A percentile compares a stretch with the other conserved stretches of the same genome.
Evolutionary conservation across 768 basidiomycete genomes (phyloP).

Genomic region (Mycena leptocephala): DNA sequence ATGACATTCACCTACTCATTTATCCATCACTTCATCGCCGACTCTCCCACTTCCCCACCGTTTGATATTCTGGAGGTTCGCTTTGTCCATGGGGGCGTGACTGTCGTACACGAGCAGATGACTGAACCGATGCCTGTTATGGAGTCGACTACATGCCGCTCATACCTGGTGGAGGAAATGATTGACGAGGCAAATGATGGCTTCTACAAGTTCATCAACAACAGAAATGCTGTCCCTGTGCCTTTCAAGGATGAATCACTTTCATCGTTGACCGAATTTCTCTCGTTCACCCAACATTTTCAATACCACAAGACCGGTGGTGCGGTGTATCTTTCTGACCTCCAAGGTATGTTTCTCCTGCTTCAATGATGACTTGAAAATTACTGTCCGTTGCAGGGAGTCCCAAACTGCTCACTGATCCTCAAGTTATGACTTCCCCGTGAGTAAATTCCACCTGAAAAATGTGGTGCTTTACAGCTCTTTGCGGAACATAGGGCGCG

Average conservation of each 20-base stretch:
- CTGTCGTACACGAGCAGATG: neutral
- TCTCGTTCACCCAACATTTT: conserved; percentile 10
- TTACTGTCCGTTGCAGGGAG: too few species aligned
- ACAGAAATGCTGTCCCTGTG: neutral
- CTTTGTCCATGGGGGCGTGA: neutral
- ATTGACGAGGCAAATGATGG: neutral
- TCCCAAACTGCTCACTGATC: too few species aligned
- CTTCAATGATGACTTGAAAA: too few species aligned
- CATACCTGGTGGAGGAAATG: conserved; percentile 2
- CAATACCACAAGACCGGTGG: neutral
- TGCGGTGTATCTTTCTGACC: neutral
- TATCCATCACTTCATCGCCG: neutral
- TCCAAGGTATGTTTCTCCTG: conserved; percentile 1
- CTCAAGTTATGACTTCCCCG: too few species aligned
- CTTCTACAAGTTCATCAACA: conserved; percentile 16
- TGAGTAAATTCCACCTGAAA: too few species aligned
- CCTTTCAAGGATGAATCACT: neutral
- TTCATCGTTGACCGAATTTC: neutral
- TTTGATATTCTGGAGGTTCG: conserved; percentile 2
- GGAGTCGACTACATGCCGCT: neutral
- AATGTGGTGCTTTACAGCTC: too few species aligned
- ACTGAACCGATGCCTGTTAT: neutral
- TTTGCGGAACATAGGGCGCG: too few species aligned
- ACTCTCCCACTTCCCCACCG: neutral
- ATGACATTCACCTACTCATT: neutral